Conservation (phyloP, 805 yeast species). For the Myxozyma vanderwaltii region DNA sequence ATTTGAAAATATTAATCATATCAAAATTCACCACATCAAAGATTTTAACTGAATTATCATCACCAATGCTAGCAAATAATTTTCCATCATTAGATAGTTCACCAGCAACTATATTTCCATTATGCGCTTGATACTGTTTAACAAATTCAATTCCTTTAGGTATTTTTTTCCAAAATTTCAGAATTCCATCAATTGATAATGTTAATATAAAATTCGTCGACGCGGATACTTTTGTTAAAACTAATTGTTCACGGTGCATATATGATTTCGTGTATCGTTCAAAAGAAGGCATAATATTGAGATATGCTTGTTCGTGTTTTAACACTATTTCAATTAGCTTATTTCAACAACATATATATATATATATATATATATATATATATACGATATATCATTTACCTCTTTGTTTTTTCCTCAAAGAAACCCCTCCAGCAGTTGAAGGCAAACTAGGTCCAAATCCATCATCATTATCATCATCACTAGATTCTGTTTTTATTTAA, state of each 20-base stretch:
- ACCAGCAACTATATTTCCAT: conserved; percentile 23
- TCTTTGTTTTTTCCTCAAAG: conserved; percentile 13
- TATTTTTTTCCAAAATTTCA: conserved; percentile 44
- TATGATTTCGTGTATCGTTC: conserved; percentile 37
- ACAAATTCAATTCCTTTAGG: conserved; percentile 40
- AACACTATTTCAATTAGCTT: conserved; percentile 10
- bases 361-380: background rate
- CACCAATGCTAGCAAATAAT: conserved; percentile 38
- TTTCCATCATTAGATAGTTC: conserved; percentile 36
- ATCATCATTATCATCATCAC: conserved; percentile 14
- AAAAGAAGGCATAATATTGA: conserved; percentile 30
- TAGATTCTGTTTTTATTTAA: background rate
- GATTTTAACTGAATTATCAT: conserved; percentile 37
- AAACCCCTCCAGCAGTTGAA: background rate
- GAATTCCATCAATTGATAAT: conserved; percentile 42
- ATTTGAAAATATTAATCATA: conserved; percentile 43
- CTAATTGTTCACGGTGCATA: conserved; percentile 35
- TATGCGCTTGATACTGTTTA: conserved; percentile 40
- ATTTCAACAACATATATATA: too few relatives aligned
- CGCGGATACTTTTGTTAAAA: conserved; percentile 23
- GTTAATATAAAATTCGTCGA: conserved; percentile 38
- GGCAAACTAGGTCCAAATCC: conserved; percentile 25
- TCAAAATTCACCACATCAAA: conserved; percentile 46
- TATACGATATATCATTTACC: conserved; percentile 6
- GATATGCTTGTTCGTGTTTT: conserved; percentile 30